Evolutionary conservation across 768 basidiomycete species (phyloP), one percentile per base, ranked within the genome.

Genomic region (Filobasidium wieringae): DNA sequence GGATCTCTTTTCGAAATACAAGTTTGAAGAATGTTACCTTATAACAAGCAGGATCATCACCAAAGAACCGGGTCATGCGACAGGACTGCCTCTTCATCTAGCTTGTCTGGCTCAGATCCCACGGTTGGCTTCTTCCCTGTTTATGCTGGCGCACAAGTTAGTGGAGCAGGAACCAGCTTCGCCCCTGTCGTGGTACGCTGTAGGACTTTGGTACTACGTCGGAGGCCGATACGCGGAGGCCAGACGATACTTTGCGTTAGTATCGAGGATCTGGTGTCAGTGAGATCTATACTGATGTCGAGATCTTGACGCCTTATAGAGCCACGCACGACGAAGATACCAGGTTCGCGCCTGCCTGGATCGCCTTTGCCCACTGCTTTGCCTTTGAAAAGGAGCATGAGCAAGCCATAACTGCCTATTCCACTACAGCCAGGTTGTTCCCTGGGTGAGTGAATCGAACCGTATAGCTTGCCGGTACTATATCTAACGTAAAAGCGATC

Each of bases 361-460:
- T 96, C 51, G 88, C 91, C 2, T 99, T 97, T 70, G 95, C 87
- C 9, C 95, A 99, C 73, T 91, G 91, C 0, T 99, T 95, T 76
- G 89, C 93, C 1, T 78, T 88, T 64, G 95, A 99, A 72, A 92
- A 92, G 15, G 95, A 99, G 72, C 95, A 97, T 76, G 93, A 97
- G 65, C 92, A 96, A 67, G 93, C 95, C 2, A 88, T 97, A 43
- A 96, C 90, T 0, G 93, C 95, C 1, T 99, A 99, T 73, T 96
- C 93, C 24, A 97, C 95, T 0, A 91, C 89, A 58, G 88, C 90
- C 4, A 78, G 93, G 33, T 84, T 97, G 78, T 96, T 96, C 70
- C 87, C 86, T 59, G 95, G 93, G 88, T 91, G 53, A 50, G 74
- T 60, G 30, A 52, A 80, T 65, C 11, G 41, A 24, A n/a, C 29